Percentiles rank a stretch among this genome's conserved stretches.
phyloP scores from a whole-genome alignment of 164 flowering plant species.

The Nymphaea thermarum region DNA sequence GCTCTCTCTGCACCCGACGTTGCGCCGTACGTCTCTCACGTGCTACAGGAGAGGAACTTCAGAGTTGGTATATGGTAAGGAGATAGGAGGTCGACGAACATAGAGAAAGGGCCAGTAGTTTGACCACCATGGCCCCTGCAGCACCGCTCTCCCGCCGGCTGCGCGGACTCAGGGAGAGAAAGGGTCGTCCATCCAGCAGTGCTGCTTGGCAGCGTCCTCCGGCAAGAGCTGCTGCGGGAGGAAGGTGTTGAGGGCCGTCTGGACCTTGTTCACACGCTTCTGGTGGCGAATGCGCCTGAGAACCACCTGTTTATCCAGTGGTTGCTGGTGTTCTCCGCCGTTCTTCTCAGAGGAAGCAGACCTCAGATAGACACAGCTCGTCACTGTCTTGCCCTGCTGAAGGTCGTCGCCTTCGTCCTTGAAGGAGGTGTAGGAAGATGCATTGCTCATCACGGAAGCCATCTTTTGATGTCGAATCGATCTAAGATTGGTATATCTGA shows the following conservation, averaged over 20 bases:
- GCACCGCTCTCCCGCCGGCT: too few species aligned
- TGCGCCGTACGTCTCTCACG: too few species aligned
- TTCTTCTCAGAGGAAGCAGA: slow-evolving; percentile 8
- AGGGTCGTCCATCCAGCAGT: background rate
- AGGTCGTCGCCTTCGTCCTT: background rate
- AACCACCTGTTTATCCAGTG: slow-evolving; percentile 41
- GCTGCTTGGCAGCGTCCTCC: background rate
- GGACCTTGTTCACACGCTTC: slow-evolving; percentile 27
- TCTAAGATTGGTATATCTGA: too few species aligned
- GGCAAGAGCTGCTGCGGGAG: slow-evolving; percentile 4
- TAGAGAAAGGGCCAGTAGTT: too few species aligned
- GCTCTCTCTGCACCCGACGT: too few species aligned
- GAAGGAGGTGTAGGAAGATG: too few species aligned
- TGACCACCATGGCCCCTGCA: too few species aligned
- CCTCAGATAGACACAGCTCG: slow-evolving; percentile 34
- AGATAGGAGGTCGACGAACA: too few species aligned
- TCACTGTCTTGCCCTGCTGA: slow-evolving; percentile 6
- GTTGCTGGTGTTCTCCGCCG: background rate
- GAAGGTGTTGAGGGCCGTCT: slow-evolving; percentile 11
- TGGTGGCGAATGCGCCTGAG: slow-evolving; percentile 54
- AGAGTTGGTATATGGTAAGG: too few species aligned
- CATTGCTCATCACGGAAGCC: background rate
- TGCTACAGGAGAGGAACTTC: too few species aligned
- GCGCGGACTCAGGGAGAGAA: background rate
- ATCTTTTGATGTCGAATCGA: background rate